Percentiles rank a stretch among this genome's conserved stretches.
Conservation (phyloP, 2,329 filamentous ascomycete genomes). For the Ceratocystis diversiconidia region DNA sequence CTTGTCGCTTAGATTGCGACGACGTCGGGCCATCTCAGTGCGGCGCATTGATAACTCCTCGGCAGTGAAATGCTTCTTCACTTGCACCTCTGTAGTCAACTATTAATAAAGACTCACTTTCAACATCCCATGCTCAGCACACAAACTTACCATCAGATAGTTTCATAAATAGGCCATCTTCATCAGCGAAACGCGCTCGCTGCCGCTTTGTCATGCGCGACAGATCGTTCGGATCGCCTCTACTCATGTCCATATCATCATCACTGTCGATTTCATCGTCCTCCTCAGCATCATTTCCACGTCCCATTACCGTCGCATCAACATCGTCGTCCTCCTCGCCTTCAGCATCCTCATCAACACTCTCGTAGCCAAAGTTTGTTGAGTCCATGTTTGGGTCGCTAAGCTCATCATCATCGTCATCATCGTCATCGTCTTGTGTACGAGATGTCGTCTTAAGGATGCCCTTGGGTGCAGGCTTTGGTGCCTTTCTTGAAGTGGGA, state of each 20-base stretch:
- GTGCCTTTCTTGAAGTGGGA: slow-evolving; percentile 21
- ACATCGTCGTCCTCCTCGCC: slow-evolving; percentile 30
- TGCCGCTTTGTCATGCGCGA: slow-evolving; percentile 49
- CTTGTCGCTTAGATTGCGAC: slow-evolving; percentile 50
- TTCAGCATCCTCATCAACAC: slow-evolving; percentile 36
- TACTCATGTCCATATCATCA: slow-evolving; percentile 32
- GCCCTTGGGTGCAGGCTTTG: slow-evolving; percentile 6
- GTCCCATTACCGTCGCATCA: slow-evolving; percentile 21
- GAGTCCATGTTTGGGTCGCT: slow-evolving; percentile 39
- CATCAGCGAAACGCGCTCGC: slow-evolving; percentile 44
- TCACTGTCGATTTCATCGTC: slow-evolving; percentile 29
- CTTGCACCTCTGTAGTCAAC: slow-evolving; percentile 41
- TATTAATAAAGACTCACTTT: not conserved
- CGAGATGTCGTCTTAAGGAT: slow-evolving; percentile 23
- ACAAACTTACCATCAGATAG: slow-evolving; percentile 40
- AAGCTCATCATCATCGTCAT: slow-evolving; percentile 42
- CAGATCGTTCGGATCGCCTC: slow-evolving; percentile 38
- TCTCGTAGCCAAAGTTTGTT: slow-evolving; percentile 31
- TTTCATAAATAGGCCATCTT: slow-evolving; percentile 37
- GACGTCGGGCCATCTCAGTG: slow-evolving; percentile 46
- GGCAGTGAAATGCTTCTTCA: slow-evolving; percentile 46
- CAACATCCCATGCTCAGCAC: not conserved
- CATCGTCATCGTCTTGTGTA: slow-evolving; percentile 23
- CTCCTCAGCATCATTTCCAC: slow-evolving; percentile 28
- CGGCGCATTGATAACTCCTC: slow-evolving; percentile 49